These are phyloP conservation scores for Kwoniella newhampshirensis DNA, from an alignment of 768 basidiomycete species.

Conservation along the genomic window DNA sequence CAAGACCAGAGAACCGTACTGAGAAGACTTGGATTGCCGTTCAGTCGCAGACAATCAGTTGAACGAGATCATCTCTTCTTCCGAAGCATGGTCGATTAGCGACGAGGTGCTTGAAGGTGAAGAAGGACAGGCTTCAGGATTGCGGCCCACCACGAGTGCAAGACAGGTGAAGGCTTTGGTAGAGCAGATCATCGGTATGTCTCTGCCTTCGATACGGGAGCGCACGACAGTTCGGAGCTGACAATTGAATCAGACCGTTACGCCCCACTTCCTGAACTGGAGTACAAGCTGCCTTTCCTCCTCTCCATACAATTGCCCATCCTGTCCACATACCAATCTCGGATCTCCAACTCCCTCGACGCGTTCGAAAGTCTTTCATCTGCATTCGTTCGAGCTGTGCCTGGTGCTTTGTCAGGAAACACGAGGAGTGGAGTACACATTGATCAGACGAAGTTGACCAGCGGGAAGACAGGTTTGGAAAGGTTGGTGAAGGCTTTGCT, in stretches of 20 bases:
- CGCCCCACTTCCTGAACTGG: slow-evolving; percentile 73
- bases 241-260: slow-evolving; percentile 72
- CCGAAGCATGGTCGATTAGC: slow-evolving; percentile 81
- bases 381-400: slow-evolving; percentile 82
- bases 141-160: slow-evolving; percentile 78
- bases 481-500: slow-evolving; percentile 81
- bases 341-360: slow-evolving; percentile 80
- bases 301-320: slow-evolving; percentile 80
- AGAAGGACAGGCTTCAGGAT: slow-evolving; percentile 52
- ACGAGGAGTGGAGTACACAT: slow-evolving; percentile 56
- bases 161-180: slow-evolving; percentile 77
- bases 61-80: slow-evolving; percentile 71
- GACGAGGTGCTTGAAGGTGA: slow-evolving; percentile 64
- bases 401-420: slow-evolving; percentile 74
- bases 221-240: background rate
- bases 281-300: slow-evolving; percentile 80
- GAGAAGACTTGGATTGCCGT: background rate
- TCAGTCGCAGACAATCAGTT: slow-evolving; percentile 86
- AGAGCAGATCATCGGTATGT: slow-evolving; percentile 84
- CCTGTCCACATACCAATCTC: slow-evolving; percentile 70
- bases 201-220: background rate
- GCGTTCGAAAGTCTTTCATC: slow-evolving; percentile 92
- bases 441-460: slow-evolving; percentile 68
- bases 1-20: background rate
- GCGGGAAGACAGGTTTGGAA: slow-evolving; percentile 78